Evolutionary conservation across 495 filamentous ascomycete genomes (phyloP).

Genomic region (Hypoxylon cercidicola): DNA sequence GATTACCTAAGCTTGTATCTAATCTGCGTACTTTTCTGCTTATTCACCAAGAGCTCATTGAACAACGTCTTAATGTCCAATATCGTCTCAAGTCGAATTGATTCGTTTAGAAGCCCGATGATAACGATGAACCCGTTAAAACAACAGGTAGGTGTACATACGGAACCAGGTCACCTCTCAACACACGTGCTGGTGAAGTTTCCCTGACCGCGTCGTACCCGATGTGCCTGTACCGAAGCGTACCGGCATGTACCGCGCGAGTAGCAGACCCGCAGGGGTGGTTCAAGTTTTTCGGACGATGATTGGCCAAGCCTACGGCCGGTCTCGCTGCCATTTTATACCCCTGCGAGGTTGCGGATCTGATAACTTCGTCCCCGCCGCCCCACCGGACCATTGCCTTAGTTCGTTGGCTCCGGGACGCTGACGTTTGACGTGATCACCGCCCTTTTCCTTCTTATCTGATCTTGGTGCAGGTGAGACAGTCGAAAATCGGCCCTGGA

Average conservation of each 20-base stretch:
- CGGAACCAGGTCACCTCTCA: too few species aligned
- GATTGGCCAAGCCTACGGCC: slow-evolving; percentile 27
- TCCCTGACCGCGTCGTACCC: background rate
- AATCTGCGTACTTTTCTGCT: too few species aligned
- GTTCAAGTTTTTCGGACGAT: slow-evolving; percentile 1
- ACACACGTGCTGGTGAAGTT: background rate
- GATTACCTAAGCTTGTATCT: too few species aligned
- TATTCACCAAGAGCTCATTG: too few species aligned
- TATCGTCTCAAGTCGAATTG: too few species aligned
- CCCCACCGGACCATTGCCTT: slow-evolving; percentile 17
- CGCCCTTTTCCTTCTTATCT: slow-evolving; percentile 35
- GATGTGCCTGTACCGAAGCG: slow-evolving; percentile 15
- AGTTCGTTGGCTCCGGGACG: slow-evolving; percentile 4
- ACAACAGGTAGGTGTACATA: too few species aligned
- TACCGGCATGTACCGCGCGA: slow-evolving; percentile 8
- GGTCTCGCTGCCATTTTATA: slow-evolving; percentile 22
- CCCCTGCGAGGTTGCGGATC: slow-evolving; percentile 43
- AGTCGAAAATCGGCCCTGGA: slow-evolving; percentile 2
- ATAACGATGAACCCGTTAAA: too few species aligned
- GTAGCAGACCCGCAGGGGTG: slow-evolving; percentile 12
- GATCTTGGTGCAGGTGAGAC: slow-evolving; percentile 31
- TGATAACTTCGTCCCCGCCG: slow-evolving; percentile 41
- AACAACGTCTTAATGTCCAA: too few species aligned
- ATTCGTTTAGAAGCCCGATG: too few species aligned
- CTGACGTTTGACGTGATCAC: slow-evolving; percentile 33